Evolutionary conservation across 2,329 filamentous ascomycete genomes (phyloP), one percentile per base, ranked within the genome.

Genomic region (Colletotrichum eleusines): DNA sequence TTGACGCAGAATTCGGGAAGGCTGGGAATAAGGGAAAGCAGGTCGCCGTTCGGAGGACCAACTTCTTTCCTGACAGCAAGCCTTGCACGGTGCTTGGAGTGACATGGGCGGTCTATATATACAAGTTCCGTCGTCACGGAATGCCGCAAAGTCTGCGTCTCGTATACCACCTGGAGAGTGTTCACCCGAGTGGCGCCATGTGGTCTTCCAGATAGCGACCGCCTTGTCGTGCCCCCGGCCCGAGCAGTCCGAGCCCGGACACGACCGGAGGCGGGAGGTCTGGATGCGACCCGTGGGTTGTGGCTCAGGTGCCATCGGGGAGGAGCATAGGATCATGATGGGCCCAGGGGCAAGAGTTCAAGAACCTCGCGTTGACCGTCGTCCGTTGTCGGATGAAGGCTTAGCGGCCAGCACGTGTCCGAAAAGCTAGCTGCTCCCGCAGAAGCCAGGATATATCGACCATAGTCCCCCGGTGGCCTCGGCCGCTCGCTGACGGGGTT

Each of bases 241-340:
- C 38, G 14, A 23, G 12, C 63, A 50, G 63, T 53, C 63, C 50
- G 50, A 70, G 62, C 42, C 11, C 44, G 20, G 23, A 61, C 50
- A 35, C 28, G 48, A 20, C 20, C 20, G 20, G 48, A 28, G 11
- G 6, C 18, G 18, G 50, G 42, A 61, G n/a, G 50, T 57, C 64
- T 23, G n/a, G 55, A 51, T 44, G 63, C 16, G 40, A 16, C 54
- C 62, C 53, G 16, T 66, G 28, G 38, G 26, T 18, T 16, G 57
- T 44, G 67, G 33, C 63, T 70, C 51, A 57, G 67, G 61, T 51
- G 57, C 55, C 55, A 51, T 33, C 40, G 57, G 18, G 5, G 20
- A 28, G 38, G 11, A 42, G 26, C 31, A 26, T n/a, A 11, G 35
- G 28, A 63, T 68, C 35, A 7, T 16, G 20, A 18, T 11, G 28